These are phyloP conservation scores for Jamesozyma spencerorum DNA, from an alignment of 805 yeast species.

Conservation along the genomic window DNA sequence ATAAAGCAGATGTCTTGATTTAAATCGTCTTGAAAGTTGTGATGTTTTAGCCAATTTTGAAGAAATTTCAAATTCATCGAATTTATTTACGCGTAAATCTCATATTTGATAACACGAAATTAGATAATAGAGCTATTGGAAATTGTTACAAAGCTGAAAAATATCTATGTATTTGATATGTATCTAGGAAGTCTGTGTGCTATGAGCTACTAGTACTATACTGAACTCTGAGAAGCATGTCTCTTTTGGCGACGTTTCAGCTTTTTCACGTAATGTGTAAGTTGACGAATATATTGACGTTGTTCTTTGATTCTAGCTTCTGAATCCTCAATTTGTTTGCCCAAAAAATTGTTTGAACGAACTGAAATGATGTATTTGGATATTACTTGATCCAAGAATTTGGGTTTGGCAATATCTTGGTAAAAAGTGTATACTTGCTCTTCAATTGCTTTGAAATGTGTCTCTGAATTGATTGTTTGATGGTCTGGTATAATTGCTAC, in stretches of 20 bases:
- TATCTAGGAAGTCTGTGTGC: too few species aligned
- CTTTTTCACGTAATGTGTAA: not conserved
- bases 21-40: not conserved
- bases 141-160: too few species aligned
- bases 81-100: not conserved
- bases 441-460: slow-evolving; percentile 3
- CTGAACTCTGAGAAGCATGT: not conserved
- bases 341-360: slow-evolving; percentile 1
- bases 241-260: not conserved
- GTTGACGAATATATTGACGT: not conserved
- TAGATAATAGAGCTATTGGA: too few species aligned
- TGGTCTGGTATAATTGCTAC: too few species aligned
- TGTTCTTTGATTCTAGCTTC: not conserved
- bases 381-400: slow-evolving; percentile 18
- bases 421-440: slow-evolving; percentile 9
- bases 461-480: not conserved
- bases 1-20: too few species aligned
- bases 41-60: not conserved
- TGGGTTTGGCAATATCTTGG: slow-evolving; percentile 15
- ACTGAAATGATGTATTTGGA: slow-evolving; percentile 12
- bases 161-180: too few species aligned
- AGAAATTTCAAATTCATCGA: not conserved
- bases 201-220: too few species aligned
- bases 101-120: not conserved
- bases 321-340: not conserved